Base-by-base conservation (phyloP, 1,284 basidiomycete species). In the Leccinum solheimii region DNA sequence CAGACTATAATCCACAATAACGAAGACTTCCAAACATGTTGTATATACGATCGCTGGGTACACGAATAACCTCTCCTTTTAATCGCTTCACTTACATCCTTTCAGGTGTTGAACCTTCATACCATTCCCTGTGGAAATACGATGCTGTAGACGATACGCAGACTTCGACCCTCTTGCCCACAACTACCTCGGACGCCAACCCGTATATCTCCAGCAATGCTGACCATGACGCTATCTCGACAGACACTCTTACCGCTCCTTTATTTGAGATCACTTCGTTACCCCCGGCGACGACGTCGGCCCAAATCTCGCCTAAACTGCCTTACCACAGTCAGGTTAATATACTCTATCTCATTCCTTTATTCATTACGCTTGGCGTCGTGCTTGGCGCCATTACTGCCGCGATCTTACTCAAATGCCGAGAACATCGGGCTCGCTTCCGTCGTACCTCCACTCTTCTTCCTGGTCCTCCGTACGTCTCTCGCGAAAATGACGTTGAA, bases 291-390 rank as follows among this genome's bases (percentile, higher is more conserved):
- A 72, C 67, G 23, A 65, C 68, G 51, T 68, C 50, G 56, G 62
- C 51, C 43, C 68, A 57, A 49, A 53, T 75, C 55, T 52, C 70
- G 19, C 62, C 70, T 21, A 68, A 69, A 50, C 67, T 65, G 54
- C 55, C 69, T 32, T 68, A 68, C 45, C 61, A 48, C 53, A 64
- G 55, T 50, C 66, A 58, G 59, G 48, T 80, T 61, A 75, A 79
- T 58, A 55, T 75, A 14, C 69, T 76, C 10, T 80, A 77, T 49
- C 76, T 83, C 32, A 63, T 76, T 1, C 80, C 81, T 0, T 54
- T 83, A 21, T 80, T 81, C 36, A 69, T 74, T 5, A 59, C 75
- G 1, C 66, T 79, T 5, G 81, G 79, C 19, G 64, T 75, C 16
- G 60, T 71, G 1, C 64, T 78, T 5, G 81, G 81, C 23, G 68